Evolutionary conservation across 1,139 yeast genomes (phyloP), one percentile per base, ranked within the genome.

Genomic region (Debaryomyces fabryi): DNA sequence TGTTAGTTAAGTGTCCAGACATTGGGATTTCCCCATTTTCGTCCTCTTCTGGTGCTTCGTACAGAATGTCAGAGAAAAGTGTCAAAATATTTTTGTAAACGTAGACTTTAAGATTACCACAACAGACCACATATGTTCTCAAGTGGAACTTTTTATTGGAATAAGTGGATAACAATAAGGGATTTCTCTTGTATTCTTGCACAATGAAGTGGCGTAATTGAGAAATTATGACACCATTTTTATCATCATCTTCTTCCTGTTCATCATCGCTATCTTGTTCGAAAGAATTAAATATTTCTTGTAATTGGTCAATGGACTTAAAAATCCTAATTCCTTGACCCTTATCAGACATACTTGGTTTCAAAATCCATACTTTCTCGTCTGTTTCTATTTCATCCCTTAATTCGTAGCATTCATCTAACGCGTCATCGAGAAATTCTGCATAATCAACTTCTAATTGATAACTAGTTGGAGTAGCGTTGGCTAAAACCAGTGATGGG

Each of bases 291-390:
- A 93, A 93, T 9, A 92, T 85, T 2, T 68, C 78, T 63, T 92
- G 97, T 46, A 93, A 71, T 57, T 91, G 96, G 10, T 83, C 88
- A 30, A 90, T 74, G 0, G 92, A 85, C 47, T 77, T 77, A 69
- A 93, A 93, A 1, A 93, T 67, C 43, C 97, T 73, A 40, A 93
- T 91, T 0, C 99, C 99, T 64, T 93, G 97, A 9, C 97, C 99
- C 62, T 93, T 86, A 61, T 93, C 99, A 59, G 96, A 87, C 97
- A 93, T 91, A 56, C 96, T 85, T 10, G 99, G 99, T 62, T 93
- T 93, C 59, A 93, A 74, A 44, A 93, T 93, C 92, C 95, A 93
- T 47, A 86, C 79, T 54, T 79, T 81, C n/a, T 76, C 78, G 18
- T 82, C 83, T 5, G 67, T 63, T 47, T 86, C 85, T 33, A 93